phyloP scores from a whole-genome alignment of 2,329 filamentous ascomycete genomes.

The Cryphonectria naterciae region DNA sequence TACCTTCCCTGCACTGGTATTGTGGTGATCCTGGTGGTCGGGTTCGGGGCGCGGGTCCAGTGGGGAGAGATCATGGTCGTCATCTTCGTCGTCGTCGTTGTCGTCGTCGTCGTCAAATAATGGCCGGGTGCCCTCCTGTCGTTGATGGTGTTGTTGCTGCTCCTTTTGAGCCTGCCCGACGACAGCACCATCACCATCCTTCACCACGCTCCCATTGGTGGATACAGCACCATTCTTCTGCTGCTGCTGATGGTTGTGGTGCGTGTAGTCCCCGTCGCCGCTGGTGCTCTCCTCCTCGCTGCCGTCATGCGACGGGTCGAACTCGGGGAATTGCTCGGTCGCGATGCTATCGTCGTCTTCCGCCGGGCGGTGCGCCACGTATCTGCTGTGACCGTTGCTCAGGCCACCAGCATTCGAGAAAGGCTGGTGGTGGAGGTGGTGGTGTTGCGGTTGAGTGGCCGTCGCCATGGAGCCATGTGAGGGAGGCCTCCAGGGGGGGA shows the following conservation, averaged over 20 bases:
- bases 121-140: not conserved
- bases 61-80: conserved; percentile 13
- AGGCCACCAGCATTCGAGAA: conserved; percentile 20
- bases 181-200: not conserved
- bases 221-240: not conserved
- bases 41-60: conserved; percentile 19
- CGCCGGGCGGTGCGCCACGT: conserved; percentile 14
- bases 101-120: conserved; percentile 12
- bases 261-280: conserved; percentile 22
- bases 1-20: conserved; percentile 21
- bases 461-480: conserved; percentile 31
- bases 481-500: conserved; percentile 19
- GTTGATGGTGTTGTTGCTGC: not conserved
- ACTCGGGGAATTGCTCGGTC: conserved; percentile 30
- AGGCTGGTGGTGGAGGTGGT: conserved; percentile 19
- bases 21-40: conserved; percentile 9
- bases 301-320: conserved; percentile 29
- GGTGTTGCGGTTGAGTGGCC: conserved; percentile 8
- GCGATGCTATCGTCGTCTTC: conserved; percentile 27
- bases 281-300: conserved; percentile 19
- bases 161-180: not conserved
- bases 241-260: not conserved
- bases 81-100: not conserved
- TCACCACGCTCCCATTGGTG: not conserved
- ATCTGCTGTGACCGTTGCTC: conserved; percentile 15